phyloP scores from a whole-genome alignment of 371 early-diverging fungal genomes.

The Mucor velutinosus region DNA sequence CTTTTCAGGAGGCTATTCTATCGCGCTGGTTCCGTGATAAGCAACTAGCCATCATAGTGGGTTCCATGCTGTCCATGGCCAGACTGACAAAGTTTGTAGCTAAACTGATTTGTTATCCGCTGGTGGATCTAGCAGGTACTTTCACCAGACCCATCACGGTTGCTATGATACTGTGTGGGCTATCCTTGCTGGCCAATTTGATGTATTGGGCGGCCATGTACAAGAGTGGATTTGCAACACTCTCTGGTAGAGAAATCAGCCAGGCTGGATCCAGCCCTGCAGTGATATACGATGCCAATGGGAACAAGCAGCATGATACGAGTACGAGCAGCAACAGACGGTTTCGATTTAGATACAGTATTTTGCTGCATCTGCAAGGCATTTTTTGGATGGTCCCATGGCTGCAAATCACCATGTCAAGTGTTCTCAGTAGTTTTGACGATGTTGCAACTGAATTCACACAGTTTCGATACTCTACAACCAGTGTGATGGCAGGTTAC shows the following conservation, averaged over 20 bases:
- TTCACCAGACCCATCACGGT: conserved; percentile 34
- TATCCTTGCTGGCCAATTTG: conserved; percentile 31
- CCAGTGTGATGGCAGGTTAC: conserved; percentile 51
- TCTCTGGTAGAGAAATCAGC: conserved; percentile 34
- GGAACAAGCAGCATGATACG: not conserved
- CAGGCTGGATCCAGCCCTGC: conserved; percentile 9
- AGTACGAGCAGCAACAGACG: not conserved
- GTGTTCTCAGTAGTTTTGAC: conserved; percentile 51
- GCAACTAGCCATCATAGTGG: conserved; percentile 40
- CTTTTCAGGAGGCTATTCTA: conserved; percentile 49
- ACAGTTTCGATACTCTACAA: conserved; percentile 44
- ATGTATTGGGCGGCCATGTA: conserved; percentile 42
- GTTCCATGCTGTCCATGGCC: conserved; percentile 33
- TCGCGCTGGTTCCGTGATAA: conserved; percentile 51
- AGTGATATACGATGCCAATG: conserved; percentile 4
- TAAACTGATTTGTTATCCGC: conserved; percentile 44
- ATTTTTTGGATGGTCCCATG: conserved; percentile 52
- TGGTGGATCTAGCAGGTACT: conserved; percentile 26
- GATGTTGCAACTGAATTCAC: conserved; percentile 50
- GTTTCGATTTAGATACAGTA: conserved; percentile 24
- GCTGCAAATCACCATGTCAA: conserved; percentile 47
- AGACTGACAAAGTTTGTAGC: conserved; percentile 43
- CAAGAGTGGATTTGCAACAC: conserved; percentile 32
- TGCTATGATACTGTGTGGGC: conserved; percentile 38
- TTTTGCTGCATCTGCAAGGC: conserved; percentile 35